Percentiles rank a stretch among this genome's conserved stretches.
These are phyloP conservation scores for Borovskyia barvae DNA, from an alignment of 208 protist genomes.

Conservation along the genomic window DNA sequence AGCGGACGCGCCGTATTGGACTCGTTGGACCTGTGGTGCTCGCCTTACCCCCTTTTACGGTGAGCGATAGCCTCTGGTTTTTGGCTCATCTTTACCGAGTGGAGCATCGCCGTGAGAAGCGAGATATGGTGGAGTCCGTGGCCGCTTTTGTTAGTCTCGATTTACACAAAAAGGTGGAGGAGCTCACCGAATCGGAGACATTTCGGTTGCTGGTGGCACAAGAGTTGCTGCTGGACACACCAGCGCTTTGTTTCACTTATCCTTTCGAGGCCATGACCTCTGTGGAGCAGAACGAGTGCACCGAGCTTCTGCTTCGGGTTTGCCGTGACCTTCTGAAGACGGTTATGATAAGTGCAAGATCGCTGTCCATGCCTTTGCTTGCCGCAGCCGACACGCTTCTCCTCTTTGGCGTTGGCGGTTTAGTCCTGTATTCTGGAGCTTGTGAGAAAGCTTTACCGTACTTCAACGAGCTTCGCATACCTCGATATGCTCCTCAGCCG, in stretches of 20 bases:
- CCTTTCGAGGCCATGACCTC: conserved; percentile 34
- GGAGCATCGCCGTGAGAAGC: conserved; percentile 29
- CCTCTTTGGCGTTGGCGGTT: conserved; percentile 35
- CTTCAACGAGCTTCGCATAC: conserved; percentile 48
- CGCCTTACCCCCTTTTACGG: conserved; percentile 45
- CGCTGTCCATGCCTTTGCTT: conserved; percentile 37
- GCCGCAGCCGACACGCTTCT: conserved; percentile 34
- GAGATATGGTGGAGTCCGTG: conserved; percentile 29
- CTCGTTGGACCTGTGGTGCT: conserved; percentile 19
- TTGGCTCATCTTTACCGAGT: conserved; percentile 46
- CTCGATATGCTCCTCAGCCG: conserved; percentile 8
- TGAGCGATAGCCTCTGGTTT: conserved; percentile 52
- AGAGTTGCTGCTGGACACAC: conserved; percentile 60
- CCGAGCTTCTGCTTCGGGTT: conserved; percentile 32
- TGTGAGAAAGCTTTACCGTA: conserved; percentile 26
- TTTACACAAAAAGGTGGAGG: conserved; percentile 17
- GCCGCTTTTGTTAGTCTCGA: conserved; percentile 41
- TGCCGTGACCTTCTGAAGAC: conserved; percentile 45
- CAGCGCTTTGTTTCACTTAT: conserved; percentile 41
- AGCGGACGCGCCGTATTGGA: conserved; percentile 11
- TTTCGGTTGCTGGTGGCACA: conserved; percentile 57
- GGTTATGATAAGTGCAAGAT: conserved; percentile 43
- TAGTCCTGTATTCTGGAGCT: conserved; percentile 50
- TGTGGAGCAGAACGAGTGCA: conserved; percentile 19
- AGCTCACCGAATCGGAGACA: conserved; percentile 31